These are phyloP conservation scores for Pyrenopolyporus hunteri DNA, from an alignment of 495 filamentous ascomycete genomes.

Conservation along the genomic window DNA sequence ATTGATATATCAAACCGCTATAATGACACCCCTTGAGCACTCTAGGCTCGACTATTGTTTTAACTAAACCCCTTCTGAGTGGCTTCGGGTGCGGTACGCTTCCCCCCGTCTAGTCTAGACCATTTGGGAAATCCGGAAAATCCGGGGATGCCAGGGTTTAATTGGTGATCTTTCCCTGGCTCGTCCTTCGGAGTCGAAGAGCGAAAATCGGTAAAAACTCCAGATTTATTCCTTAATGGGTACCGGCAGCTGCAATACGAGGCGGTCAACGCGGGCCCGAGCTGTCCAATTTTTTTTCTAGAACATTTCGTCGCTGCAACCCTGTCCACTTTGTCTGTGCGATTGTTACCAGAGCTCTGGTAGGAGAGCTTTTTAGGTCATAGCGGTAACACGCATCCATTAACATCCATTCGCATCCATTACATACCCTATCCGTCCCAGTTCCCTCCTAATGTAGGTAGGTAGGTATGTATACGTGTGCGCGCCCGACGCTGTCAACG, in stretches of 20 bases:
- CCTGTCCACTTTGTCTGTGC: constrained; percentile 9
- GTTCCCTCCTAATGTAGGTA: neutral
- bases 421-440: constrained; percentile 7
- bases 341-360: constrained; percentile 29
- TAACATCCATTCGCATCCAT: neutral
- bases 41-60: constrained; percentile 9
- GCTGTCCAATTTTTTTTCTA: constrained; percentile 30
- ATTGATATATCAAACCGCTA: too few species aligned
- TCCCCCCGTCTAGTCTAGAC: constrained; percentile 24
- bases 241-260: constrained; percentile 38
- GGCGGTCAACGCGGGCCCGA: constrained; percentile 30
- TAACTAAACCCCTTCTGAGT: constrained; percentile 12
- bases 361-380: constrained; percentile 10
- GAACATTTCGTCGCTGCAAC: constrained; percentile 31
- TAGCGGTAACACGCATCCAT: constrained; percentile 31
- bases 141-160: constrained; percentile 23
- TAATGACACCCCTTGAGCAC: neutral
- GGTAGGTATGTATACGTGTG: neutral
- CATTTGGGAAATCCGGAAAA: constrained; percentile 28
- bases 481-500: constrained; percentile 12
- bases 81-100: constrained; percentile 18
- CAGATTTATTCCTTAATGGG: constrained; percentile 29
- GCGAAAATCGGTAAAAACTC: constrained; percentile 16
- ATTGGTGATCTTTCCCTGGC: constrained; percentile 22
- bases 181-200: constrained; percentile 20